Evolutionary conservation across 768 basidiomycete species (phyloP).

Genomic region (Vararia minispora): DNA sequence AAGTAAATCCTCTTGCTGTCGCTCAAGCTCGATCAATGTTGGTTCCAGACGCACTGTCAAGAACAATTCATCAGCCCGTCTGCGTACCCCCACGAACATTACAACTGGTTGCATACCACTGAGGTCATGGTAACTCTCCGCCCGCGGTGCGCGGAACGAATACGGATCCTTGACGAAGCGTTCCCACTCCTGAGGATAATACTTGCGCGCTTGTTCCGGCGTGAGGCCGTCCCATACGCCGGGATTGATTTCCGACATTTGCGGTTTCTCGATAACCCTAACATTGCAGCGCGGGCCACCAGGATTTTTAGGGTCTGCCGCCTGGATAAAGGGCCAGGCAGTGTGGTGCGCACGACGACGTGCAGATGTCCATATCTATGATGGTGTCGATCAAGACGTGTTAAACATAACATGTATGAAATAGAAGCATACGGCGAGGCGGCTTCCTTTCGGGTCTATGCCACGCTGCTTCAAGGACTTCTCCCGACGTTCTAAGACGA

Average conservation of each 20-base stretch:
- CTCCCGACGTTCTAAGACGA: slow-evolving; percentile 74
- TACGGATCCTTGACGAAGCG: slow-evolving; percentile 91
- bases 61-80: slow-evolving; percentile 1
- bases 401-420: not conserved
- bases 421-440: slow-evolving; percentile 45
- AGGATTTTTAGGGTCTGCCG: slow-evolving; percentile 15
- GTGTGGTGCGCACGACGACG: slow-evolving; percentile 89
- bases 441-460: slow-evolving; percentile 44
- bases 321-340: slow-evolving; percentile 80
- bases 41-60: slow-evolving; percentile 86
- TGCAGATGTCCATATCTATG: slow-evolving; percentile 94
- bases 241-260: slow-evolving; percentile 98
- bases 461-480: slow-evolving; percentile 68
- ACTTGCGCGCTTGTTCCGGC: slow-evolving; percentile 78
- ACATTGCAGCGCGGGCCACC: slow-evolving; percentile 31
- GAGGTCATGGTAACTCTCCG: slow-evolving; percentile 96
- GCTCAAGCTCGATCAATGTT: slow-evolving; percentile 84
- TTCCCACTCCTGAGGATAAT: slow-evolving; percentile 92
- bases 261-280: slow-evolving; percentile 88
- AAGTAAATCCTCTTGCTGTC: slow-evolving; percentile 86
- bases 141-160: slow-evolving; percentile 80
- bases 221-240: slow-evolving; percentile 96
- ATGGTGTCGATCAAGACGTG: not conserved
- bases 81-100: slow-evolving; percentile 1
- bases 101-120: slow-evolving; percentile 39